phyloP scores from a whole-genome alignment of 345 rosid species.

The Eutrema japonicum region DNA sequence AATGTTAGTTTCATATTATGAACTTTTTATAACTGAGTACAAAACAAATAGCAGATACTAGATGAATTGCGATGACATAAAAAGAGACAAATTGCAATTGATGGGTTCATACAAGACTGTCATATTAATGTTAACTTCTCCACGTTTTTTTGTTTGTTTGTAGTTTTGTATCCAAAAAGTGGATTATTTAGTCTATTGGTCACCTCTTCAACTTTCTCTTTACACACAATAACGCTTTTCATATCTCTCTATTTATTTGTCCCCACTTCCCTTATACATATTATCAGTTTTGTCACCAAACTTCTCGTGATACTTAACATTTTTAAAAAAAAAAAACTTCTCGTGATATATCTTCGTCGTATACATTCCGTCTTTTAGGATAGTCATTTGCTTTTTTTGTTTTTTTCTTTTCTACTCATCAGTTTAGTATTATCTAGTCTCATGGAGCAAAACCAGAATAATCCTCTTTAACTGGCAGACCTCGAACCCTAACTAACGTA shows the following conservation, averaged over 20 bases:
- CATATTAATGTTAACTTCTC: slow-evolving; percentile 26
- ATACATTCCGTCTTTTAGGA: slow-evolving; percentile 4
- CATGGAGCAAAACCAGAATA: neutral
- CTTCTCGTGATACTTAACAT: slow-evolving; percentile 28
- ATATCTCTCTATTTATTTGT: slow-evolving; percentile 23
- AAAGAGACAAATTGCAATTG: slow-evolving; percentile 1
- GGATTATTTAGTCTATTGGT: slow-evolving; percentile 13
- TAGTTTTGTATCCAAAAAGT: slow-evolving; percentile 15
- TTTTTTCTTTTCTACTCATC: neutral
- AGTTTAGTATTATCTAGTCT: neutral
- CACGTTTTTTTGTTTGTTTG: slow-evolving; percentile 11
- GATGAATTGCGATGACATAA: slow-evolving; percentile 14
- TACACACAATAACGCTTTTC: slow-evolving; percentile 1
- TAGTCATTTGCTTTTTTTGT: neutral
- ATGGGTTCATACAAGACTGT: slow-evolving; percentile 25
- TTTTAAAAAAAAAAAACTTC: neutral
- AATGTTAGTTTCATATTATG: too few species aligned
- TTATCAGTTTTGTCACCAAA: slow-evolving; percentile 3
- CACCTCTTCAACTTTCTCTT: slow-evolving; percentile 20
- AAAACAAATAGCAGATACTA: slow-evolving; percentile 8
- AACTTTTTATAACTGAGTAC: neutral
- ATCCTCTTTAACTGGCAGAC: neutral
- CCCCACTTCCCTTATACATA: slow-evolving; percentile 14
- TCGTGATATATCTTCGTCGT: slow-evolving; percentile 40
- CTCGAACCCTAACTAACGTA: slow-evolving; percentile 14